Evolutionary conservation across 2,329 filamentous ascomycete genomes (phyloP).

Genomic region (Microsporum canis): DNA sequence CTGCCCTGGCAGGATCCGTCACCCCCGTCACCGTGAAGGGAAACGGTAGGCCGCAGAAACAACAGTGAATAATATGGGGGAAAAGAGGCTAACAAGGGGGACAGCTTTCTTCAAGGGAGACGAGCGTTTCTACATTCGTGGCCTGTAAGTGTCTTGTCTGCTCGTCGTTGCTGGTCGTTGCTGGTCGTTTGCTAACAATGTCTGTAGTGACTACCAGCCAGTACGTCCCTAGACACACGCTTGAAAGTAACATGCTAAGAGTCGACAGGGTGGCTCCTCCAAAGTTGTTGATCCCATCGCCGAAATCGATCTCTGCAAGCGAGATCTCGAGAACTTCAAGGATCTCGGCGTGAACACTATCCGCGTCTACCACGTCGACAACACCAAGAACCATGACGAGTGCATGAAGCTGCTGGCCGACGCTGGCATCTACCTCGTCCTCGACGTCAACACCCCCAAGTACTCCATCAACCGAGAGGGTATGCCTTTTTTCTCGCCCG

Average conservation of each 20-base stretch:
- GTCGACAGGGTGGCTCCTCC: constrained; percentile 44
- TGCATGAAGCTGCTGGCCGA: constrained; percentile 75
- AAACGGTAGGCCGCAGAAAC: constrained; percentile 36
- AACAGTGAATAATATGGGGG: neutral
- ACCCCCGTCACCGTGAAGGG: constrained; percentile 52
- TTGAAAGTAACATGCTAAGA: neutral
- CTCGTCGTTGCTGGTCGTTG: neutral
- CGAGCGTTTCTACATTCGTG: constrained; percentile 44
- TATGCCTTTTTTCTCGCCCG: neutral
- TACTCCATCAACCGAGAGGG: constrained; percentile 71
- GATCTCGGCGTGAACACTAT: constrained; percentile 81
- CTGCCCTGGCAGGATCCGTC: constrained; percentile 37
- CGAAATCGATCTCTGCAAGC: constrained; percentile 56
- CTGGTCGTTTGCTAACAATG: constrained; percentile 22
- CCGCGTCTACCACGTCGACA: constrained; percentile 88
- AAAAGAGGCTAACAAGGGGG: neutral
- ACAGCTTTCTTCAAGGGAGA: constrained; percentile 52
- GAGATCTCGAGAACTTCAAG: constrained; percentile 72
- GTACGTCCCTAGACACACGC: constrained; percentile 23
- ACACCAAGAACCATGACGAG: constrained; percentile 64
- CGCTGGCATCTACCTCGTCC: constrained; percentile 81
- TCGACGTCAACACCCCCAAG: constrained; percentile 82
- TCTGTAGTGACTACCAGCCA: constrained; percentile 49
- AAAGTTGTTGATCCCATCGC: constrained; percentile 62
- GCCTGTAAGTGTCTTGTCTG: constrained; percentile 23